Base-by-base conservation (phyloP, 2,329 filamentous ascomycete species). In the Rachicladosporium sp. region DNA sequence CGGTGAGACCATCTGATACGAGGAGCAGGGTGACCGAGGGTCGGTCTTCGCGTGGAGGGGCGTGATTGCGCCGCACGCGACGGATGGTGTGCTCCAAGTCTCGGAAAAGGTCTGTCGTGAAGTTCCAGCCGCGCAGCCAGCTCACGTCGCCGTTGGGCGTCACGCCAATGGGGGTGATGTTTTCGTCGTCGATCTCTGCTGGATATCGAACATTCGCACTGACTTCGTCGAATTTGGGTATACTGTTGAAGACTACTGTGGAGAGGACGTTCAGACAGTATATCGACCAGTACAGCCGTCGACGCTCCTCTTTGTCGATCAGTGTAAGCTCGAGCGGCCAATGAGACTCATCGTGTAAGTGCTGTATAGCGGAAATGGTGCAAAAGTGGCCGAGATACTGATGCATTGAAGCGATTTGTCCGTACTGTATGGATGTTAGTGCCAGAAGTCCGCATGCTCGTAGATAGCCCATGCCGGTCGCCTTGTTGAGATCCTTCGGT, bases 121-220 rank as follows among this genome's bases (percentile, higher is more conserved):
- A 74, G 51, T 75, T 76, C 70, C 69, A 75, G 11, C 72, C 72
- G 32, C 63, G 61, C 6, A 76, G 54, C 72, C 72, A 76, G 41
- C 58, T 60, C 13, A 39, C 36, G 8, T 41, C 34, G 9, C 30
- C 4, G n/a, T n/a, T 21, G 6, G 39, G n/a, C 4, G 36, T 13
- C 40, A 42, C 15, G 29, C 36, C 19, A 12, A 36, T 12, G 19
- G 35, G 11, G 21, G 42, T 34, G 38, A 42, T 37, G 27, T 42
- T 6, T 23, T 69, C 67, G 44, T 72, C 69, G 35, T 69, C 62
- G 5, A 64, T 38, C 43, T 69, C 69, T 11, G 54, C 64, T 2
- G 70, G 68, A 44, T 72, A 72, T 7, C 52, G 54, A 6, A 73
- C 70, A 10, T 63, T 59, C 12, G 59, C 61, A 36, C 68, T 64